phyloP scores from a whole-genome alignment of 257 asterid species.

The Petunia secreta region DNA sequence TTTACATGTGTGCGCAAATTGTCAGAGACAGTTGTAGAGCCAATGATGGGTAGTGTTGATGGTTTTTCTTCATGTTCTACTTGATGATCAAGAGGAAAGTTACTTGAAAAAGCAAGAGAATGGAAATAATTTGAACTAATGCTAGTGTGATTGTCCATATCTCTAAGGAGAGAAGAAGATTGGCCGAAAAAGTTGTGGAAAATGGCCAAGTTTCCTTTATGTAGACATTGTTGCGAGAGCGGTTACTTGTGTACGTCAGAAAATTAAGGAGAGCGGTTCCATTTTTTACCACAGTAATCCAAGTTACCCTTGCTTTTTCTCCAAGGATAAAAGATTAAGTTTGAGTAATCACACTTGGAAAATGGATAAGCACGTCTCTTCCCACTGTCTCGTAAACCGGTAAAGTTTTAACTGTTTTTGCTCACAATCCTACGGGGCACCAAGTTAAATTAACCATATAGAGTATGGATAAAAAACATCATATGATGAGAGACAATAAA shows the following conservation, averaged over 20 bases:
- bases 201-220: neutral
- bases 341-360: neutral
- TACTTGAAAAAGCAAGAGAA: neutral
- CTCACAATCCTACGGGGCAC: neutral
- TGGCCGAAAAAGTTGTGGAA: neutral
- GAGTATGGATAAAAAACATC: neutral
- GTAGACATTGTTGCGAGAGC: neutral
- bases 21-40: neutral
- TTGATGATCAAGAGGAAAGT: neutral
- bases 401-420: neutral
- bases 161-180: neutral
- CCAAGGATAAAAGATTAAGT: neutral
- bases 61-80: neutral
- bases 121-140: slow-evolving; percentile 6
- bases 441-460: neutral
- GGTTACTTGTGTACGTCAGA: neutral
- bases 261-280: neutral
- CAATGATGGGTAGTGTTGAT: neutral
- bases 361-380: slow-evolving; percentile 22
- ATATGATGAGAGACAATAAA: neutral
- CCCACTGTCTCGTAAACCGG: neutral
- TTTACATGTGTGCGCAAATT: slow-evolving; percentile 2
- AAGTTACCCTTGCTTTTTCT: neutral
- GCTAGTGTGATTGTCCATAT: slow-evolving; percentile 10
- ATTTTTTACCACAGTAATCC: neutral